A percentile compares a stretch with the other conserved stretches of the same genome.
These are phyloP conservation scores for Lathyrus tuberosus DNA, from an alignment of 306 rosid species.

Conservation along the genomic window DNA sequence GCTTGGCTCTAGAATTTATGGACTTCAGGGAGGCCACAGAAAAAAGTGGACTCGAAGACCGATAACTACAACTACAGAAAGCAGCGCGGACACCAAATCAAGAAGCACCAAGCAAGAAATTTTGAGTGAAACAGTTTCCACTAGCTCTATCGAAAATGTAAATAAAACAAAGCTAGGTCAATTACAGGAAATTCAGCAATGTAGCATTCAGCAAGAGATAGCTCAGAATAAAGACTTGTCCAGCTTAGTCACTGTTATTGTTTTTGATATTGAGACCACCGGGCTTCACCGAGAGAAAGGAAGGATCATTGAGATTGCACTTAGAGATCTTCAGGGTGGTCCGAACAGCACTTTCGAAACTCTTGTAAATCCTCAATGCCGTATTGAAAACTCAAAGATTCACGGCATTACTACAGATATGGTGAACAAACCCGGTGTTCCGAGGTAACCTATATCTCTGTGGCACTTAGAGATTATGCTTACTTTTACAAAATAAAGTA, in stretches of 20 bases:
- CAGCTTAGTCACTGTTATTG: conserved; percentile 59
- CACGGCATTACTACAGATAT: conserved; percentile 65
- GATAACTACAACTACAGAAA: conserved; percentile 68
- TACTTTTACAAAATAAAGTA: conserved; percentile 23
- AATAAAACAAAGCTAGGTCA: conserved; percentile 56
- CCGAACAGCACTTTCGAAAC: conserved; percentile 86
- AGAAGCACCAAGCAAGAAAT: conserved; percentile 56
- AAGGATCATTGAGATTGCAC: conserved; percentile 76
- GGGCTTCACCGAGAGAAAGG: conserved; percentile 62
- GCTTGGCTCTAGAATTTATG: conserved; percentile 51
- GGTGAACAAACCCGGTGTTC: conserved; percentile 72
- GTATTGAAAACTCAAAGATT: conserved; percentile 53
- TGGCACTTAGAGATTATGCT: conserved; percentile 21
- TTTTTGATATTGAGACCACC: conserved; percentile 82
- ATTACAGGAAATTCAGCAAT: conserved; percentile 53
- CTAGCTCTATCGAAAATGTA: conserved; percentile 52
- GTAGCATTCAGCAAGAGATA: conserved; percentile 54
- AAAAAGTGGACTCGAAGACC: conserved; percentile 79
- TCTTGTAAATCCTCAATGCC: conserved; percentile 74
- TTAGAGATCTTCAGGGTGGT: conserved; percentile 87
- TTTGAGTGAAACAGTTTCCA: conserved; percentile 55
- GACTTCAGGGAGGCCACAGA: conserved; percentile 58
- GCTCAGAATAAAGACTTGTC: conserved; percentile 64
- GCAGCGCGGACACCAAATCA: conserved; percentile 48
- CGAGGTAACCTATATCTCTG: conserved; percentile 64